Percentiles rank a stretch among this genome's conserved stretches.
Conservation (phyloP, 805 yeast genomes). For the Ogataea thermomethanolica region DNA sequence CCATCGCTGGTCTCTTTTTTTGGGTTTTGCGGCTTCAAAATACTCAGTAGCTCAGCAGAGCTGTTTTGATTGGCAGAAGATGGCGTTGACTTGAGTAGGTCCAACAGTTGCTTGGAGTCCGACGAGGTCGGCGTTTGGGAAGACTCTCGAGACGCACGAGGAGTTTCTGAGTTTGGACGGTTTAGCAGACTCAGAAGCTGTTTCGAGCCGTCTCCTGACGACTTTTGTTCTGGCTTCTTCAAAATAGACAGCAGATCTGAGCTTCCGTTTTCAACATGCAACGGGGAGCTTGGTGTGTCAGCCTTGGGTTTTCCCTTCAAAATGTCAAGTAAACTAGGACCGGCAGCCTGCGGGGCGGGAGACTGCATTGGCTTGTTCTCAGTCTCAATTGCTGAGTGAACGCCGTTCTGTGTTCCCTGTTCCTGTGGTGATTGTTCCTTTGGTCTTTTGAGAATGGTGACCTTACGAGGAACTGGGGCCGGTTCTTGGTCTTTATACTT, state of each 20-base stretch:
- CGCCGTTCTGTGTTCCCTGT: not conserved
- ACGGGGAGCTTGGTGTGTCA: not conserved
- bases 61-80: not conserved
- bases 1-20: not conserved
- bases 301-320: constrained; percentile 10
- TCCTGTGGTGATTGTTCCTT: constrained; percentile 3
- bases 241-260: constrained; percentile 12
- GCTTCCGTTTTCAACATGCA: not conserved
- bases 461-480: constrained; percentile 2
- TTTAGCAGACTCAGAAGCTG: constrained; percentile 5
- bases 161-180: not conserved
- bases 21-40: not conserved
- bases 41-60: not conserved
- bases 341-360: not conserved
- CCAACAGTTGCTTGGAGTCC: constrained; percentile 10
- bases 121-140: not conserved
- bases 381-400: too few species aligned
- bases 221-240: constrained; percentile 9
- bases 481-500: constrained; percentile 10
- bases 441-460: constrained; percentile 8
- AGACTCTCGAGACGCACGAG: constrained; percentile 8
- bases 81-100: constrained; percentile 7
- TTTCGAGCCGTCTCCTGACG: constrained; percentile 1
- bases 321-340: constrained; percentile 14
- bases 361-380: too few species aligned